phyloP scores from a whole-genome alignment of 2,329 filamentous ascomycete species.

The Coniochaeta prunicola region DNA sequence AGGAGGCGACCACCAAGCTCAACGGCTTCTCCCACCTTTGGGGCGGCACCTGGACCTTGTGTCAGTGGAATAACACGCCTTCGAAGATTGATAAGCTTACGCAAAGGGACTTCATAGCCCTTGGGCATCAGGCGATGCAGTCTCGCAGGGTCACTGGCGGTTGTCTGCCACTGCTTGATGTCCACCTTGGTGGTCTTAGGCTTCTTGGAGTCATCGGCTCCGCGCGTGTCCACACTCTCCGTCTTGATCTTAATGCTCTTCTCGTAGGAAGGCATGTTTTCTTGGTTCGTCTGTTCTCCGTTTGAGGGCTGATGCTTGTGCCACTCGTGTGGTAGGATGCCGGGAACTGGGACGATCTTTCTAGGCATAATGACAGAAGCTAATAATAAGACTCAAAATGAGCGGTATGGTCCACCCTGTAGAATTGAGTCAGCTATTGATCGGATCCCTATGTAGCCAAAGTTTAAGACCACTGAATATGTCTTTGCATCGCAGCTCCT shows the following conservation, averaged over 20 bases:
- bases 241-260: not conserved
- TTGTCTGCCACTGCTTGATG: not conserved
- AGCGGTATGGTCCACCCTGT: not conserved
- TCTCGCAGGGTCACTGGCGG: not conserved
- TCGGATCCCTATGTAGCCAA: not conserved
- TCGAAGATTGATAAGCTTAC: not conserved
- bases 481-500: not conserved
- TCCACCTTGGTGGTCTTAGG: not conserved
- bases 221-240: not conserved
- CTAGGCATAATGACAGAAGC: not conserved
- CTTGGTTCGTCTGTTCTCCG: not conserved
- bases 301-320: not conserved
- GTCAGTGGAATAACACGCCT: not conserved
- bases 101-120: not conserved
- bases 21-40: not conserved
- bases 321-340: not conserved
- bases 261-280: not conserved
- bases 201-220: not conserved
- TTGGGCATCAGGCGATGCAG: not conserved
- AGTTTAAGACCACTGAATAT: not conserved
- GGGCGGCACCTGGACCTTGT: not conserved
- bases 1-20: not conserved
- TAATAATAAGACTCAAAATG: not conserved
- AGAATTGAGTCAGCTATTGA: not conserved
- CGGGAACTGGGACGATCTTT: not conserved